Percentiles rank a stretch among this genome's conserved stretches.
Conservation (phyloP, 345 rosid species). For the Bruguiera sexangula region DNA sequence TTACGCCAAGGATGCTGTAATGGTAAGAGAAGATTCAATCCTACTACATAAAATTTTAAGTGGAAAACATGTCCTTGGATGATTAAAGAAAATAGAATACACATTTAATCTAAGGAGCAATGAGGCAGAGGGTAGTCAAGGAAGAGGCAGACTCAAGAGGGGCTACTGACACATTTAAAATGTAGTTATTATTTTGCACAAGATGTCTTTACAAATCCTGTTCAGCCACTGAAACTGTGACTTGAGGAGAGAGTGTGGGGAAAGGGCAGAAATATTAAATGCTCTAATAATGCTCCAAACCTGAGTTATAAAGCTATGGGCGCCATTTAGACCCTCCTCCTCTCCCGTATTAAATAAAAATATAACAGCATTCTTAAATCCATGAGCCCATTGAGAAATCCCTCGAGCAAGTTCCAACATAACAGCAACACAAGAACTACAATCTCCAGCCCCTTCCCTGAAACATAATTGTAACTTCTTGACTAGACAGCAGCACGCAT, state of each 20-base stretch:
- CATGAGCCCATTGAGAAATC: constrained; percentile 89
- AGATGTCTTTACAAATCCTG: neutral
- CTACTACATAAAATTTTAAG: neutral
- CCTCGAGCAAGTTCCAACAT: constrained; percentile 97
- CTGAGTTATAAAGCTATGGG: constrained; percentile 98
- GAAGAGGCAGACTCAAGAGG: neutral
- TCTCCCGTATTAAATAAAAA: constrained; percentile 92
- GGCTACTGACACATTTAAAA: neutral
- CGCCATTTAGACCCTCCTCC: constrained; percentile 95
- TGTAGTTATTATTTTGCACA: too few relatives aligned
- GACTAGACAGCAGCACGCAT: constrained; percentile 1
- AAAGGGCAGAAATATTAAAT: neutral
- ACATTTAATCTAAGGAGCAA: neutral
- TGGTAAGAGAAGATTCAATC: constrained; percentile 20
- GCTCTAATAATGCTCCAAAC: constrained; percentile 32
- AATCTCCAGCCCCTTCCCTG: constrained; percentile 98
- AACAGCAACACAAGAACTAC: constrained; percentile 91
- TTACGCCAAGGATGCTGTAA: constrained; percentile 89
- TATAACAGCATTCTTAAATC: constrained; percentile 80
- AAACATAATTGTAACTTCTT: constrained; percentile 22
- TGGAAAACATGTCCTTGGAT: neutral
- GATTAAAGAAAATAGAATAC: neutral
- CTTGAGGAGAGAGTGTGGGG: neutral
- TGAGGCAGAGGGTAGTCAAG: neutral
- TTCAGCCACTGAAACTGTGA: neutral